Conservation (phyloP, 2,329 filamentous ascomycete species). For the Trichoderma aggressivum region DNA sequence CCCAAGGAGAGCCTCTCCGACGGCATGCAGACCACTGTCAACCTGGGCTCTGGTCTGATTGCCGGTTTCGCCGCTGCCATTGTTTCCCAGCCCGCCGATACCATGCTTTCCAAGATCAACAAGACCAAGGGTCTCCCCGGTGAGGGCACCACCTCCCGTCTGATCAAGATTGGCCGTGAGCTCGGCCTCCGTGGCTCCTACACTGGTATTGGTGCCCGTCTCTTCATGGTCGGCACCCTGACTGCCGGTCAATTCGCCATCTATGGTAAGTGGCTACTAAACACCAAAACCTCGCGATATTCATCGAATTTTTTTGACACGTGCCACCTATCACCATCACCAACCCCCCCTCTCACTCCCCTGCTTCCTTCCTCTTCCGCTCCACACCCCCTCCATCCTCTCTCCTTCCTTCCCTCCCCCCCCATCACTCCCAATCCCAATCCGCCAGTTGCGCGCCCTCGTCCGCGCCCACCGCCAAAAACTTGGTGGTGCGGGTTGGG, state of each 20-base stretch:
- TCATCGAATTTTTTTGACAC: no score
- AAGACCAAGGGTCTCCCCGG: conserved; percentile 85
- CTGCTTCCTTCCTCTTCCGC: no score
- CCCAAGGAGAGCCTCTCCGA: conserved; percentile 70
- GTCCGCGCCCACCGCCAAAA: no score
- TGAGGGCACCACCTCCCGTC: conserved; percentile 74
- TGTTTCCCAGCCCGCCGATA: conserved; percentile 86
- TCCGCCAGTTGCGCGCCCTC: no score
- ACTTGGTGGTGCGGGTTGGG: no score
- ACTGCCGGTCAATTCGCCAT: conserved; percentile 85
- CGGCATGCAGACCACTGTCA: conserved; percentile 71
- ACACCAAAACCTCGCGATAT: neutral
- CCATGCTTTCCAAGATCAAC: conserved; percentile 95
- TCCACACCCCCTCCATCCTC: no score
- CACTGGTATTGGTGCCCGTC: conserved; percentile 73
- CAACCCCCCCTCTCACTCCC: no score
- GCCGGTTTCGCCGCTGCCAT: conserved; percentile 78
- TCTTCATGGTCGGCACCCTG: conserved; percentile 63
- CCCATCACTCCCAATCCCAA: no score
- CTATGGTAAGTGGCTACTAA: conserved; percentile 53
- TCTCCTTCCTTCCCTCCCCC: no score
- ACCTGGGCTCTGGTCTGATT: conserved; percentile 59
- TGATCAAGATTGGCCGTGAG: conserved; percentile 86
- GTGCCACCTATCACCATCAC: no score
- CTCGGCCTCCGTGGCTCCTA: conserved; percentile 76